Evolutionary conservation across 108 stramenopile genomes (phyloP).

Genomic region (Thalassiosira profunda): DNA sequence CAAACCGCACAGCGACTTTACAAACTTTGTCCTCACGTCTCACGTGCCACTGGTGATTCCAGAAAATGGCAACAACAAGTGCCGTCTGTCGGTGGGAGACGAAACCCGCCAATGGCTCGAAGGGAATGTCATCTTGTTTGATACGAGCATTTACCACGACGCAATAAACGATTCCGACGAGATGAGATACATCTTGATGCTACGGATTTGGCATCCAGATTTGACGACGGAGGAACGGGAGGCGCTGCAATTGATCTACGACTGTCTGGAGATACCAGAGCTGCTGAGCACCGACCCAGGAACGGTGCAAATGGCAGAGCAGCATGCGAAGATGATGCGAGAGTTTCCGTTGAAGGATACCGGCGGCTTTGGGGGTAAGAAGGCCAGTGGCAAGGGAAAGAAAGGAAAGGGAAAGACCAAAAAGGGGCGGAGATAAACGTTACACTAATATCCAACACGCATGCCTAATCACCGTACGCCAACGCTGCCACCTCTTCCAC

Average conservation of each 20-base stretch:
- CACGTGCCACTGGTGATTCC: constrained; percentile 92
- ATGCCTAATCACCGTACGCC: constrained; percentile 49
- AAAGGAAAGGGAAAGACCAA: constrained; percentile 19
- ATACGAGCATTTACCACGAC: constrained; percentile 92
- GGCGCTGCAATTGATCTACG: constrained; percentile 90
- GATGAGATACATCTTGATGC: constrained; percentile 89
- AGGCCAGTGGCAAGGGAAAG: constrained; percentile 6
- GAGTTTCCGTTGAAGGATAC: constrained; percentile 55
- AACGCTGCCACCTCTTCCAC: constrained; percentile 60
- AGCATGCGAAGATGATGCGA: constrained; percentile 49
- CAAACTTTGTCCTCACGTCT: constrained; percentile 93
- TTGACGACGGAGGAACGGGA: constrained; percentile 76
- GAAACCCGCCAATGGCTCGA: constrained; percentile 84
- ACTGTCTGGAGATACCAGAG: constrained; percentile 81
- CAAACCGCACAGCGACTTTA: constrained; percentile 61
- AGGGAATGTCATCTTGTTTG: constrained; percentile 83
- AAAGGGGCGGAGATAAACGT: constrained; percentile 6
- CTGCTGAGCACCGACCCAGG: constrained; percentile 58
- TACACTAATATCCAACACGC: too few relatives aligned
- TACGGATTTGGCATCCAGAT: constrained; percentile 95
- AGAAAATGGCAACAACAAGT: constrained; percentile 75
- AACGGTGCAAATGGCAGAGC: constrained; percentile 56
- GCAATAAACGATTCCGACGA: constrained; percentile 88
- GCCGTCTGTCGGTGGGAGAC: constrained; percentile 82
- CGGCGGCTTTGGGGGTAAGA: constrained; percentile 21